Evolutionary conservation across 495 filamentous ascomycete species (phyloP), one percentile per base, ranked within the genome.

Genomic region (Trichoderma asperelloides): DNA sequence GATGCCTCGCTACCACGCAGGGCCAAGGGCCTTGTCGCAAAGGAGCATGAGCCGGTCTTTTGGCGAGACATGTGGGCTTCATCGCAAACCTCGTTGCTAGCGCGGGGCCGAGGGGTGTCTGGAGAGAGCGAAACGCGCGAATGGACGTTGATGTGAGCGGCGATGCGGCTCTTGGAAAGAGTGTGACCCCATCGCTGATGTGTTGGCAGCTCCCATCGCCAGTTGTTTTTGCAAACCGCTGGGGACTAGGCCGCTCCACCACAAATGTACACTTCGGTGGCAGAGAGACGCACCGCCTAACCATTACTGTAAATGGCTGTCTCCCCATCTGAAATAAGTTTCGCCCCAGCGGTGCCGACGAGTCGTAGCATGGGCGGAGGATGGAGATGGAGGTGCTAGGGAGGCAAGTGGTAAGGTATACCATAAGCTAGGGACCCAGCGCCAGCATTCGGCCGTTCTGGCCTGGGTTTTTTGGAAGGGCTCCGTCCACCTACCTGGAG

Each of bases 131-230:
- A 76, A 23, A 64, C 63, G 73, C 78, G 74, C 75, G 75, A 79
- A 72, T 74, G 73, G 77, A 75, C 74, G 78, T 78, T 82, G 78
- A 80, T 76, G 83, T 81, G 83, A 76, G 81, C 78, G 72, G 77
- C 80, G 78, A 84, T 86, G 84, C 84, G 84, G 83, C 84, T 86
- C 80, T 81, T 79, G 77, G 25, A 82, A 80, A 27, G 74, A 77
- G 82, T 82, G 81, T 78, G 81, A 83, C 82, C 82, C 82, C 40
- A 81, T 84, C 76, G 73, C 81, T 91, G 92, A 92, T 97, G 92
- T 87, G 92, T 82, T 97, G 92, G 92, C 92, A 89, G 88, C 78
- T 81, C 82, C 90, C 84, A 80, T 87, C 85, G 82, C 92, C 91
- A 95, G 88, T 91, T 82, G 80, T 85, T 86, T 84, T 80, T 86